Evolutionary conservation across 257 asterid genomes (phyloP), one percentile per base, ranked within the genome.

Genomic region (Linderniella brevidens): DNA sequence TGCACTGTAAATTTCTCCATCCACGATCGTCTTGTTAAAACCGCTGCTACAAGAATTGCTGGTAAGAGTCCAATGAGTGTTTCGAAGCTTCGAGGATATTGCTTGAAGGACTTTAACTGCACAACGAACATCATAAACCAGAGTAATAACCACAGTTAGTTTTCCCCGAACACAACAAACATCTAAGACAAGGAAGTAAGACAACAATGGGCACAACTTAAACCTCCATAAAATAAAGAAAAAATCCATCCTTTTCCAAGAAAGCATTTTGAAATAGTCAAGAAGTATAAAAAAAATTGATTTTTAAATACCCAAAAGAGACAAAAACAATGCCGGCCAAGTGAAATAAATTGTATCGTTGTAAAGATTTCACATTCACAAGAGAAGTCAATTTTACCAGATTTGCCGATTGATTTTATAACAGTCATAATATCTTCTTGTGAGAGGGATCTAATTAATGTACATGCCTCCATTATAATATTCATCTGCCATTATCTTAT

Each of bases 41-140:
- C 62, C 81, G 19, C 9, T 37, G 0, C 1, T 54, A 71, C 98
- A 88, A 48, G 94, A 74, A 37, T 41, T 51, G 54, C 39, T 61
- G 9, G 52, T 67, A 52, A 80, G 51, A 55, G 57, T 61, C 94
- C 95, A 80, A 61, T 65, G n/a, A 38, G 14, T 49, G 70, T 66
- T 88, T 14, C 41, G 64, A 53, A 84, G 76, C 70, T 61, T 71
- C 13, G 71, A 57, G 1, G 92, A 68, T 67, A 88, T 78, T 11
- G 69, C 64, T 67, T 29, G 53, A 51, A 88, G 85, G 63, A 54
- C 60, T 58, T 46, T 46, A 35, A 88, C 97, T 88, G 90, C 54
- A 25, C 32, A 18, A 74, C 29, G 18, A 35, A 11, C 41, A 54
- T 19, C 39, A 52, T 15, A 17, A 13, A 36, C 43, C 42, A 47